Evolutionary conservation across 345 rosid genomes (phyloP).

Genomic region (Linum usitatissimum): DNA sequence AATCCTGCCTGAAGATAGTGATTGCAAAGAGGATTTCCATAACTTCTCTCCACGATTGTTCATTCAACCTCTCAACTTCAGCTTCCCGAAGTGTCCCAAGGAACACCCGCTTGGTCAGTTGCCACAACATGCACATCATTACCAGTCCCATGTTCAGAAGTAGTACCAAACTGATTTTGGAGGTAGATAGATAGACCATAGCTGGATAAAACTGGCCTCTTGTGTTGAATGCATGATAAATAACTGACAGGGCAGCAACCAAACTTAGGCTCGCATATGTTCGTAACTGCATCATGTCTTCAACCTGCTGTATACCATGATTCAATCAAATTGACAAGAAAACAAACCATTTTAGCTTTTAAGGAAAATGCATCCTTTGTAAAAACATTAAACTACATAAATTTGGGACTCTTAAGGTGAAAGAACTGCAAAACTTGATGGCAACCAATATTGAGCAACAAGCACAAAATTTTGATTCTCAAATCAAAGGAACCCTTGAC

Average conservation of each 20-base stretch:
- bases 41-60: conserved; percentile 83
- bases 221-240: conserved; percentile 75
- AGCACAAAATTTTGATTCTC: too few relatives aligned
- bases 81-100: conserved; percentile 94
- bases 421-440: too few relatives aligned
- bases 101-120: conserved; percentile 53
- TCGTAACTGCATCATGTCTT: conserved; percentile 57
- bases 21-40: conserved; percentile 95
- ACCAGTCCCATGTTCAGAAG: conserved; percentile 89
- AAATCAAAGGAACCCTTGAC: too few relatives aligned
- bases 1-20: conserved; percentile 86
- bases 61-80: conserved; percentile 86
- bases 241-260: conserved; percentile 44
- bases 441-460: too few relatives aligned
- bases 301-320: background rate
- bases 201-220: conserved; percentile 91
- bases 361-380: too few relatives aligned
- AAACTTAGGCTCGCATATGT: conserved; percentile 65
- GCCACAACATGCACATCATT: conserved; percentile 69
- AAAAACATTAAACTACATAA: too few relatives aligned
- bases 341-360: too few relatives aligned
- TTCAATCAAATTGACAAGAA: background rate
- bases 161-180: conserved; percentile 68
- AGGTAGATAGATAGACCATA: conserved; percentile 67
- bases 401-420: too few relatives aligned